Base-by-base conservation (phyloP, 495 filamentous ascomycete genomes). In the Rusavskia elegans region DNA sequence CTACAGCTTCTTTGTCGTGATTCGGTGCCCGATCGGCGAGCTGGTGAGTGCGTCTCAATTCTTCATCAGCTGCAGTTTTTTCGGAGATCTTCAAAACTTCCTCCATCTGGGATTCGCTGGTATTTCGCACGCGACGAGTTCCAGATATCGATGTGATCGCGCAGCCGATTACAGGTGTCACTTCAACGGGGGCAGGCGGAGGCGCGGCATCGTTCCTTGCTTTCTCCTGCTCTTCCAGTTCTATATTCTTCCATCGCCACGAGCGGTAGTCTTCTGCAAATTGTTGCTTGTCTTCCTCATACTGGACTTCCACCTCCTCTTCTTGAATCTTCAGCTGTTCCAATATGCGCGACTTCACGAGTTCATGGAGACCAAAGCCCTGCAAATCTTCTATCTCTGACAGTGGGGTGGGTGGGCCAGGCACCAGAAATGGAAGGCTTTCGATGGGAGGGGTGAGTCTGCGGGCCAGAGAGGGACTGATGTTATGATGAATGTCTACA, bases 1-100 rank as follows among this genome's bases (percentile, higher is more conserved):
- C 80, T 2, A 76, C 71, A 0, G 92, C 92, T 66, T 98, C 92
- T 59, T 87, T 87, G 1, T 81, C 81, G 40, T 79, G 79, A 56
- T 90, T 59, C 45, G 16, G 59, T 55, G 14, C 53, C 86, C 41
- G 82, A 82, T 32, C 80, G 80, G 16, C 78, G 77, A 27, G 82
- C 73, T 53, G 82, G 79, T 49, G 77, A 25, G 82, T 73, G 52
- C 83, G 79, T 48, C 79, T 75, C 42, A 82, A 68, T 58, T 80
- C 81, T 60, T 89, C 80, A 57, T 80, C 80, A n/a, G 79, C 83
- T 38, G 82, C 84, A 35, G 59, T 58, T 39, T 80, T 80, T 49
- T 83, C 77, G 2, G 87, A 93, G 54, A 85, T 81, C 53, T 84
- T 78, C 5, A 96, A 64, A 4, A 83, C 84, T 48, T 77, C 77